Base-by-base conservation (phyloP, 2,329 filamentous ascomycete genomes). In the Colletotrichum cereale region DNA sequence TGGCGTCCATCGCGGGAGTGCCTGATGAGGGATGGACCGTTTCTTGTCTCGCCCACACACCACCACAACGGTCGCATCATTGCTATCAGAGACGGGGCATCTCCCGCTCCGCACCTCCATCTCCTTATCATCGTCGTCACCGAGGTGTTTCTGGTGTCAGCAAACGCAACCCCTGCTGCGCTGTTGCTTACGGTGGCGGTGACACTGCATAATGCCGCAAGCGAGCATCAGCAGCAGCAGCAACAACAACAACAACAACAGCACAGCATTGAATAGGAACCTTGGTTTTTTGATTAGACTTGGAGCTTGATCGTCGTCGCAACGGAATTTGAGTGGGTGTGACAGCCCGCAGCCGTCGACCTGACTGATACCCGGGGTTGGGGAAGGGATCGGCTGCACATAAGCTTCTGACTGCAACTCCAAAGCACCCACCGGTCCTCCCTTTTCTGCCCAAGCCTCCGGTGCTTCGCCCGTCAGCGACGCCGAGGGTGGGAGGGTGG, bases 31-130 rank as follows among this genome's bases (percentile, higher is more conserved):
- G 12, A 50, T 50, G 47, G 24, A 3, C 48, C 44, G 21, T 47
- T 26, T 29, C 6, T 29, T 29, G 48, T 52, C 26, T 55, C 47
- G 24, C 34, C 38, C 40, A 21, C 16, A 31, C 57, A 24, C 21
- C 10, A 60, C 38, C 31, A 57, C 34, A 21, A 24, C 34, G 40
- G 42, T 29, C 21, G 11, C n/a, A n/a, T 16, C 42, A 31, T 48
- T 21, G 21, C 24, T 21, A 58, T 61, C 57, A 48, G 21, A 24
- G 36, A 21, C 62, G 24, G 53, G 31, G 36, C 16, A 55, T 29
- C 21, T 68, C 66, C 67, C 67, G 67, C 55, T 70, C 67, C 67
- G 62, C 67, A 66, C 62, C 62, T 47, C 61, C 61, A 34, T 61
- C 57, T 18, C 12, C 29, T 4, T 10, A 7, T 38, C n/a, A 11